phyloP scores from a whole-genome alignment of 2,329 filamentous ascomycete genomes.

The Botryosphaeria dothidea region DNA sequence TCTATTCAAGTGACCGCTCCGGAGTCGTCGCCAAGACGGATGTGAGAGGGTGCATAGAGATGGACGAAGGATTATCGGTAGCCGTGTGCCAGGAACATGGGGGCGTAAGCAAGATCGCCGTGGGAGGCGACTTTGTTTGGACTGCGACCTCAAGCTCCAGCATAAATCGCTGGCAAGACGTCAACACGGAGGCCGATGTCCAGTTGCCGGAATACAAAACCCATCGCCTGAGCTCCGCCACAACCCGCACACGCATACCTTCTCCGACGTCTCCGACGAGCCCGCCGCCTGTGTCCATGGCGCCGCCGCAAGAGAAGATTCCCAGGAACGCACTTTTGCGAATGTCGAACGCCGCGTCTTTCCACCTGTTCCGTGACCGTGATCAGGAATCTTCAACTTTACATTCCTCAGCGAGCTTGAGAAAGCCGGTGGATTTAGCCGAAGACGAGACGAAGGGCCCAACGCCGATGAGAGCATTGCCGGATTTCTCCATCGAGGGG shows the following conservation, averaged over 20 bases:
- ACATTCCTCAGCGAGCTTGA: conserved; percentile 49
- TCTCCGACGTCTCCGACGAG: conserved; percentile 40
- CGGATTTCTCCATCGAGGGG: conserved; percentile 72
- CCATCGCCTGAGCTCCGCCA: conserved; percentile 57
- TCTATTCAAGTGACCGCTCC: conserved; percentile 92
- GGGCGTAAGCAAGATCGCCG: conserved; percentile 66
- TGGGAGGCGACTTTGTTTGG: conserved; percentile 78
- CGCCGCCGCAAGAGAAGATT: conserved; percentile 63
- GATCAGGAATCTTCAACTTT: conserved; percentile 59
- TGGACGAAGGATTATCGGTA: conserved; percentile 86
- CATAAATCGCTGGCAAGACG: conserved; percentile 87
- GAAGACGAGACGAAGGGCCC: conserved; percentile 54
- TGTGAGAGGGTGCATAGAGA: conserved; percentile 70
- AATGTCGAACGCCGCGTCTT: conserved; percentile 80
- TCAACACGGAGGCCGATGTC: conserved; percentile 75
- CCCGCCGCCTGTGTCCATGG: conserved; percentile 31
- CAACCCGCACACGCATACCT: conserved; percentile 38
- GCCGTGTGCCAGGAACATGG: conserved; percentile 93
- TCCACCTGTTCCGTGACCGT: conserved; percentile 60
- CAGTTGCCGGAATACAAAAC: conserved; percentile 50
- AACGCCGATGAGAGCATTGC: conserved; percentile 40
- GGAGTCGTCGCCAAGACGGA: conserved; percentile 97
- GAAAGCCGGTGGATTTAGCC: conserved; percentile 61
- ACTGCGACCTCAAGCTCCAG: conserved; percentile 87
- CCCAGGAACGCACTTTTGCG: conserved; percentile 75